A percentile compares a stretch with the other conserved stretches of the same genome.
Conservation (phyloP, 805 yeast species). For the Isabelozyma rhagii region DNA sequence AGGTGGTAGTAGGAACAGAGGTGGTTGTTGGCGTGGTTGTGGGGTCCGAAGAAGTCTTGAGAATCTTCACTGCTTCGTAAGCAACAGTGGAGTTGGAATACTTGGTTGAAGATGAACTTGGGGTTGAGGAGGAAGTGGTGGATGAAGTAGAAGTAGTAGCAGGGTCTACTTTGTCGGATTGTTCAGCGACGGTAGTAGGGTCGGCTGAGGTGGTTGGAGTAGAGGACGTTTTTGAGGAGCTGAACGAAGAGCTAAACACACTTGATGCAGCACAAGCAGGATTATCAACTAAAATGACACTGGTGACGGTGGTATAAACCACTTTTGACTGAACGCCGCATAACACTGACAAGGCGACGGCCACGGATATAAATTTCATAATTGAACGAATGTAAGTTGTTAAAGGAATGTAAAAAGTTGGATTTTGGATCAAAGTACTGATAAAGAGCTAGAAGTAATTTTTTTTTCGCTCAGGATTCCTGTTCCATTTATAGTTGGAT, state of each 20-base stretch:
- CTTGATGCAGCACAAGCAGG: background rate
- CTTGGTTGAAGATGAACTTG: constrained; percentile 7
- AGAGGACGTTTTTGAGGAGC: constrained; percentile 11
- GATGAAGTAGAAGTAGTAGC: constrained; percentile 10
- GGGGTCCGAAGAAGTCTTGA: background rate
- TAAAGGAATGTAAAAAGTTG: background rate
- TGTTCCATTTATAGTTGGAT: background rate
- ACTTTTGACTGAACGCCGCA: constrained; percentile 5
- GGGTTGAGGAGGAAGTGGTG: constrained; percentile 14
- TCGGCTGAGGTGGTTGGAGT: constrained; percentile 7
- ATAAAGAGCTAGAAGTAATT: background rate
- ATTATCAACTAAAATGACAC: constrained; percentile 9
- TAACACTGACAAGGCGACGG: constrained; percentile 10
- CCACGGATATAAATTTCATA: constrained; percentile 20
- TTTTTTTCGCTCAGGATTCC: background rate
- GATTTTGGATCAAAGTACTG: background rate
- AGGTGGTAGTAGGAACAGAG: background rate
- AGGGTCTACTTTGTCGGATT: constrained; percentile 4
- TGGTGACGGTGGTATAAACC: constrained; percentile 6
- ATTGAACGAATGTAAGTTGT: constrained; percentile 1
- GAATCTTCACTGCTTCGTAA: too few species aligned
- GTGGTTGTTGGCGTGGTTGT: constrained; percentile 2
- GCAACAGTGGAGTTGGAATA: too few species aligned
- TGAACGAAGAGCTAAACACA: constrained; percentile 3
- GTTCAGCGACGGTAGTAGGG: too few species aligned